Evolutionary conservation across 805 yeast species (phyloP), one percentile per base, ranked within the genome.

Genomic region (Metschnikowia drakensbergensis): DNA sequence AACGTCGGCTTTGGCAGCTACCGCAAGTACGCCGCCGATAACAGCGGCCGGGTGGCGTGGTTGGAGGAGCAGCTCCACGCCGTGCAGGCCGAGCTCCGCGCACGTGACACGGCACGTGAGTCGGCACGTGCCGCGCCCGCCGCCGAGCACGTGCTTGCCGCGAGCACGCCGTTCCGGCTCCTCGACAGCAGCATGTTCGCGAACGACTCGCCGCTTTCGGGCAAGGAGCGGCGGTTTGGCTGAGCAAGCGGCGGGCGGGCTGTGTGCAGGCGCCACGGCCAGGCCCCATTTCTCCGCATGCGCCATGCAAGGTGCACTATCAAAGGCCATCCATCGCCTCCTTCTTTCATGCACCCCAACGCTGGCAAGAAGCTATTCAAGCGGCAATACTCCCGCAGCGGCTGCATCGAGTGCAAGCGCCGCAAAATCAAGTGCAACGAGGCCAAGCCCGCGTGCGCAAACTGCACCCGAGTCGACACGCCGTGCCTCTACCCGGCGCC

Each of bases 1-100:
- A 82, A 81, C 54, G 27, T 54, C 7, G 52, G 54, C 9, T 52
- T 54, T 28, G 52, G 54, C 8, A 39, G 46, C 13, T 48, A 49
- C 37, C 29, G 55, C 9, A 45, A 46, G 17, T 25, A 37, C 53
- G 40, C 35, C 13, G 39, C 22, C 28, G 13, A 46, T 17, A 37
- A 44, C 32, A 17, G 50, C 3, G 32, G 23, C 6, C 46, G 50
- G n/a, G 28, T 40, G 34, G 27, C 27, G 37, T 31, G 33, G 33
- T 27, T 37, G n/a, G 46, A 42, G 37, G 44, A 41, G 25, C 40
- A 44, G 33, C 17, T 44, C 26, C 31, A n/a, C 29, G 10, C 29
- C 22, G 13, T 29, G 39, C 37, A 22, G 26, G 40, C 7, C 27
- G 33, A 35, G 30, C 32, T 31, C 17, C 17, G 17, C 17, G 17